Percentiles rank a stretch among this genome's conserved stretches.
phyloP scores from a whole-genome alignment of 2,329 filamentous ascomycete species.

The Chrysoporthe cubensis region DNA sequence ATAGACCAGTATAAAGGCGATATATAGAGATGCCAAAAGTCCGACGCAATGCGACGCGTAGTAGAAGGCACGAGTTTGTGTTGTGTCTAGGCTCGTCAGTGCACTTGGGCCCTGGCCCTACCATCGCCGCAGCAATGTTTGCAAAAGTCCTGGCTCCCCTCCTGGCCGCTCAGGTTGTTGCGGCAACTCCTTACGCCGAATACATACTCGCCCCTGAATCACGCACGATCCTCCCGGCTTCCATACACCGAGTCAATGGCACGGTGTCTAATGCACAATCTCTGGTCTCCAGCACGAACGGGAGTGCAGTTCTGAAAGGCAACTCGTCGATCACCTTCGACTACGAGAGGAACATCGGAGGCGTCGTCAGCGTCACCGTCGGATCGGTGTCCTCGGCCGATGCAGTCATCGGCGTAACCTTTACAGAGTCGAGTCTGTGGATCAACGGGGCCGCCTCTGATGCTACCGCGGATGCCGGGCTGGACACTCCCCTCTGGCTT shows the following conservation, averaged over 20 bases:
- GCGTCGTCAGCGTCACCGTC: constrained; percentile 10
- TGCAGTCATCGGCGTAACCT: constrained; percentile 13
- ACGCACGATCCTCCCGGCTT: constrained; percentile 11
- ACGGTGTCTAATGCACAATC: constrained; percentile 8
- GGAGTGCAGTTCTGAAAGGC: constrained; percentile 15
- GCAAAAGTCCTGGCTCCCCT: not conserved
- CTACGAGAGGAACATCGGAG: constrained; percentile 27
- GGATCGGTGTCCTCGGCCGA: constrained; percentile 7
- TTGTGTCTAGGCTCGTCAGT: too few relatives aligned
- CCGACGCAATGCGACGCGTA: not conserved
- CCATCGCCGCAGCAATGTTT: not conserved
- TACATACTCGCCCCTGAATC: constrained; percentile 17
- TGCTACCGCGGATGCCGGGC: constrained; percentile 9
- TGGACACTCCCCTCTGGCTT: constrained; percentile 15
- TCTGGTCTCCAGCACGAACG: not conserved
- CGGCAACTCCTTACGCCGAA: constrained; percentile 2
- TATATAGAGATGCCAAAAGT: not conserved
- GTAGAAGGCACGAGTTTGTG: not conserved
- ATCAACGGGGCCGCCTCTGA: constrained; percentile 20
- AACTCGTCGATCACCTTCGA: constrained; percentile 30
- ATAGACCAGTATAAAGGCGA: not conserved
- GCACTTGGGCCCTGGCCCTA: not conserved
- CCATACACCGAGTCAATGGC: constrained; percentile 14
- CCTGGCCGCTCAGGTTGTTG: not conserved
- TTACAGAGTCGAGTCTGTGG: constrained; percentile 18